Evolutionary conservation across 208 protist genomes (phyloP).

Genomic region (Leishmania aethiopica): DNA sequence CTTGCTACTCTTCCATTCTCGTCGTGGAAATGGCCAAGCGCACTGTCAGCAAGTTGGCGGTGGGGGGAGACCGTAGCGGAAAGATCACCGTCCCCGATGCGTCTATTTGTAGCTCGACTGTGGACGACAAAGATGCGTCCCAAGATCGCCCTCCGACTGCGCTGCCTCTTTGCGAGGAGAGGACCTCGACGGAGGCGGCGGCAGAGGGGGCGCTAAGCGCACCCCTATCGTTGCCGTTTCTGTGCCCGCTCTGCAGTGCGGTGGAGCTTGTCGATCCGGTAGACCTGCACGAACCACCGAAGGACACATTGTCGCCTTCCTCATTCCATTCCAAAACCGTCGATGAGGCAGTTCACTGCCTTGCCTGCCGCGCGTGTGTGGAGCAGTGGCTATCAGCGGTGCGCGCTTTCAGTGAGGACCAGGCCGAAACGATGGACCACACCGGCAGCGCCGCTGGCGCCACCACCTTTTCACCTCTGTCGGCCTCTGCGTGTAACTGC

Average conservation of each 20-base stretch:
- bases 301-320: not conserved
- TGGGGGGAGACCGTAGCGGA: not conserved
- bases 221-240: conserved; percentile 12
- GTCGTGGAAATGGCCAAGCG: not conserved
- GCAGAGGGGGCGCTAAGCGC: not conserved
- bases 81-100: not conserved
- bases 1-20: not conserved
- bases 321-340: not conserved
- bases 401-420: not conserved
- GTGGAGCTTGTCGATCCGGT: conserved; percentile 40
- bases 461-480: not conserved
- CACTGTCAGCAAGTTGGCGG: not conserved
- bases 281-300: conserved; percentile 30
- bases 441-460: not conserved
- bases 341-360: conserved; percentile 15
- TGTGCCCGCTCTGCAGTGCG: conserved; percentile 48
- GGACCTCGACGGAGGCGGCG: not conserved
- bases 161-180: conserved; percentile 1
- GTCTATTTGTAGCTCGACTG: not conserved
- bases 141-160: not conserved
- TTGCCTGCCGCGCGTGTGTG: conserved; percentile 45
- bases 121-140: not conserved
- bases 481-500: not conserved
- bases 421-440: not conserved
- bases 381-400: conserved; percentile 26